Base-by-base conservation (phyloP, 2,329 filamentous ascomycete genomes). In the Pseudophaeomoniella oleicola region DNA sequence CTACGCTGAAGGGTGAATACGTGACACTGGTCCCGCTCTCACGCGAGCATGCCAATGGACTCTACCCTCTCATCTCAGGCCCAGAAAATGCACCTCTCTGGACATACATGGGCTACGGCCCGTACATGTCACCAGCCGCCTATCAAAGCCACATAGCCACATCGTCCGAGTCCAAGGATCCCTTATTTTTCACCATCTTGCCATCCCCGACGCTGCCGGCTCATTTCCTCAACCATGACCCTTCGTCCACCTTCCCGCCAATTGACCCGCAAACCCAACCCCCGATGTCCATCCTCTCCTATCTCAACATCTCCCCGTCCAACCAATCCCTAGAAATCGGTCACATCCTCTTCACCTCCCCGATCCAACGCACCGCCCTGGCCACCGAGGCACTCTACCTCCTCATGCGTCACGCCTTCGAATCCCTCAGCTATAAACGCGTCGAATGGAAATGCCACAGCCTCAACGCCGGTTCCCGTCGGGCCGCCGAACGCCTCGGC, bases 401-500 rank as follows among this genome's bases (percentile, higher is more conserved):
- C 1, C 50, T 77, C n/a, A 59, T 71, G 31, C 56, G 57, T 27
- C 58, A 72, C 37, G 63, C 64, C 0, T 71, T 79, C 44, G 64
- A 69, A 3, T 58, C 62, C 2, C 48, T 78, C 15, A 62, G 66
- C 0, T 75, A 72, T 47, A 51, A 66, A 3, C 58, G 75, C 5
- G 64, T 76, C 3, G 74, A 78, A 50, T 80, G 76, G 75, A 80
- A 79, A 46, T 73, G 71, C 37, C 66, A 79, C 47, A 44, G 60
- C 12, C 53, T 73, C 9, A 80, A 80, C 47, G 56, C 45, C 22
- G 57, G 65, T 0, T 75, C 71, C 32, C 55, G 62, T 11, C 55
- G 62, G 3, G 74, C 75, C 0, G 76, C 75, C 0, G 39, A 55
- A 44, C 56, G 76, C 2, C 50, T 77, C 5, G 76, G 76, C 0